Base-by-base conservation (phyloP, 2,329 filamentous ascomycete species). In the Fusarium nelsonii region DNA sequence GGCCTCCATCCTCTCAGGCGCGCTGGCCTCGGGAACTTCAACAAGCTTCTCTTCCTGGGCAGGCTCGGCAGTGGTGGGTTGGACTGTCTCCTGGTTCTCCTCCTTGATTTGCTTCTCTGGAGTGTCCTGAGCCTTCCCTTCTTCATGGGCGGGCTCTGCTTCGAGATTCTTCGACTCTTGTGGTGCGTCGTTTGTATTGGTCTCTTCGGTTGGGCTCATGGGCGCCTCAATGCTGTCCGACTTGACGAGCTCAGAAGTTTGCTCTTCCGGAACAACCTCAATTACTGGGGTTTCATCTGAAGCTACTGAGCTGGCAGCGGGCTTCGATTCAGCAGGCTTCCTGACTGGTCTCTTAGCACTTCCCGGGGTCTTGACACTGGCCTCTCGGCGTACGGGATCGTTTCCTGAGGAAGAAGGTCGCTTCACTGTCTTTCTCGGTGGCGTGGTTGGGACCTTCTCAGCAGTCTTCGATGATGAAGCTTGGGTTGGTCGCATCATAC, bases 401-500 rank as follows among this genome's bases (percentile, higher is more conserved):
- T 67, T 53, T 37, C 58, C 69, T 5, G 73, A 56, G 15, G 71
- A 68, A 16, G 74, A 72, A 34, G 69, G 63, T 11, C 73, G 72
- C 40, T 68, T 68, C 10, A 65, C 57, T 28, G 74, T 63, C 68
- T 81, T 85, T 58, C 81, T 80, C 0, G 86, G 85, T 3, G 86
- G 85, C 1, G 85, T 86, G 0, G 79, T 68, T 3, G 83, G 79
- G 2, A 76, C 77, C 79, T 92, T 93, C 7, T 92, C 90, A 4
- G 87, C 82, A 0, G 86, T 85, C 80, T 92, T 93, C 67, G 84
- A 89, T 10, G 90, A 85, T 7, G 90, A 92, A 45, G 87, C 83
- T 44, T 90, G 87, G 0, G 92, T 94, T 3, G 92, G 92, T 40
- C 91, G 84, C 88, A 91, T 94, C 91, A 94, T 93, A 53, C 92